Evolutionary conservation across 2,329 filamentous ascomycete species (phyloP), one percentile per base, ranked within the genome.

Genomic region (Sclerotinia borealis): DNA sequence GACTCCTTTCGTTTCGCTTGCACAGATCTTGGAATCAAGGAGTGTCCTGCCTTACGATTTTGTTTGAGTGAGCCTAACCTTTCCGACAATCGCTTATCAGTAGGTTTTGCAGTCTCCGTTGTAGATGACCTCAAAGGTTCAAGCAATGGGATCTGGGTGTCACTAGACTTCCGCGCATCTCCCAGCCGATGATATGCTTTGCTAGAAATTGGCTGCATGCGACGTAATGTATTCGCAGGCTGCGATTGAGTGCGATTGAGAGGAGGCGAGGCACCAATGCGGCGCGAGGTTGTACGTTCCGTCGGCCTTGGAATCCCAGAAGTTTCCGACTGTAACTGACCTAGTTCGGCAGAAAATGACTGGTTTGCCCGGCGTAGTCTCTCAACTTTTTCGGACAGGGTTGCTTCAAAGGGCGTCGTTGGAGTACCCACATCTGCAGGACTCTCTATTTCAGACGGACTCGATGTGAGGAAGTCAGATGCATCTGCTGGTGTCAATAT

Each of bases 1-100:
- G 90, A 85, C 59, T 88, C 83, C 68, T 86, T 88, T 69, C 83
- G 87, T 73, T 87, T 90, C 56, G 75, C 72, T 58, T 89, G 86
- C 34, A 96, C 85, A 31, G 95, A 95, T 37, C 95, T 86, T 34
- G 93, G 93, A 65, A 99, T 98, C 48, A 93, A 83, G 1, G 95
- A 98, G n/a, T 80, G 77, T 3, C 79, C 79, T 1, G 76, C 74
- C 71, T 86, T 87, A 31, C 81, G 77, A 64, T 80, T 76, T 25
- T 76, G 76, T 72, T 92, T 93, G 63, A 91, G 77, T 4, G 85
- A 80, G 34, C 86, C 87, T 15, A 92, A 78, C 61, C 88, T 85
- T 68, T 92, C 92, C 17, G 85, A 85, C 63, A 96, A 79, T 70
- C 91, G 92, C 76, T 91, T 93, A 66, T 96, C 73, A 15, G 69